Percentiles rank a stretch among this genome's conserved stretches.
These are phyloP conservation scores for Tephrocybe sp. DNA, from an alignment of 768 basidiomycete genomes.

Conservation along the genomic window DNA sequence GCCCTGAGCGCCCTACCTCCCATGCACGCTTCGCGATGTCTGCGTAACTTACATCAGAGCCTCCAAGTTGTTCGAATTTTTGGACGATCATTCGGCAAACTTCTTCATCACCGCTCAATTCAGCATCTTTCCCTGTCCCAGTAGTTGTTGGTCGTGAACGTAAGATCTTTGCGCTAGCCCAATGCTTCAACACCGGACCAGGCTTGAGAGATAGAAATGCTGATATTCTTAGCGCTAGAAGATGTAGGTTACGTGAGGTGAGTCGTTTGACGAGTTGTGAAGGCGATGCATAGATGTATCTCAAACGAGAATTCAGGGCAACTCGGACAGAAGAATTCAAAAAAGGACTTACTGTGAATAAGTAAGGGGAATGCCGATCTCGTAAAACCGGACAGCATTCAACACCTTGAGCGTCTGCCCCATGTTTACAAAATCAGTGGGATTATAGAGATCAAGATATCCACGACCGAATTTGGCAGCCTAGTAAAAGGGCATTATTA, in stretches of 20 bases:
- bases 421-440: conserved; percentile 90
- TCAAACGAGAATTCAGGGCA: conserved; percentile 27
- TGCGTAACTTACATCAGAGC: conserved; percentile 83
- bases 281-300: conserved; percentile 82
- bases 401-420: conserved; percentile 91
- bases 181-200: conserved; percentile 88
- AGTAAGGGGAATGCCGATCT: conserved; percentile 92
- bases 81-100: conserved; percentile 83
- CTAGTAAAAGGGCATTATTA: conserved; percentile 34
- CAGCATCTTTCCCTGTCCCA: conserved; percentile 51
- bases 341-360: conserved; percentile 72
- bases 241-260: conserved; percentile 84
- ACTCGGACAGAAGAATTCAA: conserved; percentile 2
- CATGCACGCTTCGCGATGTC: conserved; percentile 94
- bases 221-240: conserved; percentile 90
- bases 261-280: conserved; percentile 80
- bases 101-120: conserved; percentile 70
- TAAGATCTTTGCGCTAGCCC: conserved; percentile 92
- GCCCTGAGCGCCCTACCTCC: conserved; percentile 31
- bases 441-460: conserved; percentile 91
- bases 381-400: conserved; percentile 89
- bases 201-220: conserved; percentile 81
- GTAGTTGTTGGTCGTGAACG: conserved; percentile 62
- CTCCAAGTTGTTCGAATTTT: conserved; percentile 84
- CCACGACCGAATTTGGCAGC: conserved; percentile 97